Evolutionary conservation across 2,329 filamentous ascomycete species (phyloP), one percentile per base, ranked within the genome.

Genomic region (Nothophoma quercina): DNA sequence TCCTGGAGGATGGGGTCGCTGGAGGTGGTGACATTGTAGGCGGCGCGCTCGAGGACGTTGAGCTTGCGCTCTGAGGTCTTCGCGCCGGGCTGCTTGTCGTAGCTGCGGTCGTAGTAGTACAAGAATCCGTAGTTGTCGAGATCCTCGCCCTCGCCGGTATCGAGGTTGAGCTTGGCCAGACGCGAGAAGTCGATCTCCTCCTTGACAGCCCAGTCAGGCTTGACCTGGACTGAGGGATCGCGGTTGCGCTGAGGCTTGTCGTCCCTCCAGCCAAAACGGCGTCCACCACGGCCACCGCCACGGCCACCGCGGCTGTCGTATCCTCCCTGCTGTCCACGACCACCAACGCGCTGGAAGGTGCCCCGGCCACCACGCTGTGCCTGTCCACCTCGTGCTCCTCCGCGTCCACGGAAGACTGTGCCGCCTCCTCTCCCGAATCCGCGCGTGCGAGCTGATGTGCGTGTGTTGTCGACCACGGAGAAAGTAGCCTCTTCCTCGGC

Each of bases 131-230:
- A 98, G 77, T 86, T 88, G 65, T 96, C 93, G 57, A 99, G 79
- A 71, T 99, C 95, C 79, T 99, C 95, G 70, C 95, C 95, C 44
- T 96, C 91, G 64, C 93, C 91, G 13, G 92, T 88, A 69, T 98
- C 95, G 57, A 99, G 85, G 80, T 97, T 99, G 69, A 99, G 85
- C 85, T 99, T 99, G 65, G 86, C 84, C 65, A 99, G 85, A 64
- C 95, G 89, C 81, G 91, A 93, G 81, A 96, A 99, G 78, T 99
- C 95, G 75, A 99, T 97, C 83, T 99, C 95, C 80, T 99, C 95
- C 69, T 97, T 82, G 79, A 99, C 85, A 71, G 87, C 85, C 95
- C 95, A 99, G 75, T 97, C 93, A 18, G 93, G 86, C 79, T 96
- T 96, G 78, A 98, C 92, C 79, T 93, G 93, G 72, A 99, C 91